These are phyloP conservation scores for Nidula niveotomentosa DNA, from an alignment of 1,284 basidiomycete genomes.

Conservation along the genomic window DNA sequence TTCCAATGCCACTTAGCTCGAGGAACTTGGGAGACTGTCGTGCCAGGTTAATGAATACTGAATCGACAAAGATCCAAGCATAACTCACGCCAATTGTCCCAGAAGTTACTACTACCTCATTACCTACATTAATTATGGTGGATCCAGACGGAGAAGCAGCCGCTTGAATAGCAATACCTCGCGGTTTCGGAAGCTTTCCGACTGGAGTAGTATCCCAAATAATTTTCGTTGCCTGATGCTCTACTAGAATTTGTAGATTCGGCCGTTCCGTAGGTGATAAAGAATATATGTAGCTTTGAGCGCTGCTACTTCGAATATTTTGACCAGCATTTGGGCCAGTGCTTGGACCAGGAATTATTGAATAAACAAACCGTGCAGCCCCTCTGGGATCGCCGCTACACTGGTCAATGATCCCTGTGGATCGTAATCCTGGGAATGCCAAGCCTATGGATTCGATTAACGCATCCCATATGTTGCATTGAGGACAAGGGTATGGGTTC, in stretches of 20 bases:
- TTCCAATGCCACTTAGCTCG: constrained; percentile 1
- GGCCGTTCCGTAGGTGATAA: neutral
- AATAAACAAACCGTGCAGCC: neutral
- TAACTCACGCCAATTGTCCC: neutral
- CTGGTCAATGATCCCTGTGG: neutral
- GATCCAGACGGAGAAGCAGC: neutral
- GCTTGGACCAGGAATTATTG: neutral
- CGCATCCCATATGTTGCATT: neutral
- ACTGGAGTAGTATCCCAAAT: neutral
- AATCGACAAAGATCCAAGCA: neutral
- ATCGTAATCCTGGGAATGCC: neutral
- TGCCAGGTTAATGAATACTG: neutral
- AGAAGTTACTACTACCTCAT: neutral
- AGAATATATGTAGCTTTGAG: neutral
- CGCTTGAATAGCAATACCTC: neutral
- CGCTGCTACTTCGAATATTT: neutral
- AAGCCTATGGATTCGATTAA: neutral
- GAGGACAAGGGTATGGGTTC: neutral
- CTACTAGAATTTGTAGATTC: neutral
- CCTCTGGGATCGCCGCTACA: neutral
- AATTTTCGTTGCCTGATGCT: neutral
- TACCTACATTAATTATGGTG: neutral
- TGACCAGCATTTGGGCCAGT: neutral
- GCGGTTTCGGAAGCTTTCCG: neutral
- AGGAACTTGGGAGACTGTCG: neutral